A percentile compares a stretch with the other conserved stretches of the same genome.
phyloP scores from a whole-genome alignment of 495 filamentous ascomycete genomes.

The Aspergillus nidulans region DNA sequence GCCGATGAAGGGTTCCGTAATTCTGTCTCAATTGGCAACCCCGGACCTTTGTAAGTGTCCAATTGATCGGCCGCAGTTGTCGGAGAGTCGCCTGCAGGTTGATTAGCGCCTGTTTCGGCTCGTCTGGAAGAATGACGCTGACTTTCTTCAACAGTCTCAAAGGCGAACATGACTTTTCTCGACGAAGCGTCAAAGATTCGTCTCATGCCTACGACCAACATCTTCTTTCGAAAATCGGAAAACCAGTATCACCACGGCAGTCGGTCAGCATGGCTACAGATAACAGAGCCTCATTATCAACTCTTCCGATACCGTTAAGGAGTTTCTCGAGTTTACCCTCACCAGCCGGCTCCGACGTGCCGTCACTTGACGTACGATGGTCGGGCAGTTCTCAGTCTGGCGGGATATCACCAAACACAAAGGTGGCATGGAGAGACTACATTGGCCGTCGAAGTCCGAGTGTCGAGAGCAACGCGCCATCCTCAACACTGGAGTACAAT shows the following conservation, averaged over 20 bases:
- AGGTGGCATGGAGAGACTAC: conserved; percentile 38
- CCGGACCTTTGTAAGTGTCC: conserved; percentile 45
- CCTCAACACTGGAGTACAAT: conserved; percentile 41
- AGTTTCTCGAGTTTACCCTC: conserved; percentile 41
- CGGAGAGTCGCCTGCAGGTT: background rate
- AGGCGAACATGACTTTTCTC: conserved; percentile 55
- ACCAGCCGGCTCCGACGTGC: conserved; percentile 40
- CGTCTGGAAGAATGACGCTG: background rate
- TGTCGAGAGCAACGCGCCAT: conserved; percentile 45
- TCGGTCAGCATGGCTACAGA: conserved; percentile 51
- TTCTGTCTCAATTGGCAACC: conserved; percentile 33
- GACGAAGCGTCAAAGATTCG: conserved; percentile 53
- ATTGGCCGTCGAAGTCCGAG: conserved; percentile 48
- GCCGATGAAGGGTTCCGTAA: conserved; percentile 42
- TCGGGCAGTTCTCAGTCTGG: conserved; percentile 41
- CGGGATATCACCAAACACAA: conserved; percentile 44
- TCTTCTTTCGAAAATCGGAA: conserved; percentile 70
- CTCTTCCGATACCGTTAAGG: conserved; percentile 43
- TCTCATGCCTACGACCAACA: conserved; percentile 76
- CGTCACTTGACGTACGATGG: conserved; percentile 40
- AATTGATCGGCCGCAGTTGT: background rate
- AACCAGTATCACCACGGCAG: conserved; percentile 54
- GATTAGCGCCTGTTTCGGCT: background rate
- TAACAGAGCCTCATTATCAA: conserved; percentile 45
- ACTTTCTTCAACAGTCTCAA: conserved; percentile 43